These are phyloP conservation scores for Xerocomus brunneocitrinus DNA, from an alignment of 768 basidiomycete species.

Conservation along the genomic window DNA sequence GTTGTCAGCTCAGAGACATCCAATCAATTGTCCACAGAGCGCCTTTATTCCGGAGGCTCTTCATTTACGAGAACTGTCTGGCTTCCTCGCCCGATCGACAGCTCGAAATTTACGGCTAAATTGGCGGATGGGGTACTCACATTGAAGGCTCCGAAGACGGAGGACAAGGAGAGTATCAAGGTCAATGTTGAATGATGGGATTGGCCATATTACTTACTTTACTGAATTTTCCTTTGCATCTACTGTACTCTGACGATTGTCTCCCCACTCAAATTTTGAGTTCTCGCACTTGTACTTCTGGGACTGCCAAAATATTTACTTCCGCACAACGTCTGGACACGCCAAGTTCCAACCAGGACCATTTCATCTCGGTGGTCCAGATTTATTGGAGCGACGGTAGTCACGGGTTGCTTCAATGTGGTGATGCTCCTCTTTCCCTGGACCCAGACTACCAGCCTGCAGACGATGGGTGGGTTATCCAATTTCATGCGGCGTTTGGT, in stretches of 20 bases:
- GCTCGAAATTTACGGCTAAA: conserved; percentile 54
- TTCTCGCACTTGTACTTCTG: no score
- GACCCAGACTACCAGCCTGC: conserved; percentile 6
- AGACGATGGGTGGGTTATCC: conserved; percentile 32
- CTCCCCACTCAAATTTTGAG: conserved; percentile 4
- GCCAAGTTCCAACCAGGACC: conserved; percentile 32
- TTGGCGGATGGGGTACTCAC: conserved; percentile 68
- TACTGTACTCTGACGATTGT: conserved; percentile 1
- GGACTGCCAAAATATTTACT: conserved; percentile 19
- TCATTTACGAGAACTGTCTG: conserved; percentile 68
- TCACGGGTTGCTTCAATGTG: conserved; percentile 33
- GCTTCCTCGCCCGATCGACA: conserved; percentile 62
- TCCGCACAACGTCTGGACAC: conserved; percentile 34
- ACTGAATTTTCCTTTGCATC: not conserved
- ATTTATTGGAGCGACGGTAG: conserved; percentile 27
- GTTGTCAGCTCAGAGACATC: conserved; percentile 21
- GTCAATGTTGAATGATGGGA: conserved; percentile 34
- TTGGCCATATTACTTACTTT: not conserved
- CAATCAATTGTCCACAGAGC: conserved; percentile 55
- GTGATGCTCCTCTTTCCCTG: conserved; percentile 34
- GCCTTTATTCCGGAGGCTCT: conserved; percentile 50
- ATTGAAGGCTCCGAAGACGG: conserved; percentile 53
- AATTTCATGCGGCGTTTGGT: not conserved
- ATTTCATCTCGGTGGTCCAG: conserved; percentile 33
- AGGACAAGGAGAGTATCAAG: conserved; percentile 52